Conservation (phyloP, 768 basidiomycete genomes). For the Pisolithus sp. region DNA sequence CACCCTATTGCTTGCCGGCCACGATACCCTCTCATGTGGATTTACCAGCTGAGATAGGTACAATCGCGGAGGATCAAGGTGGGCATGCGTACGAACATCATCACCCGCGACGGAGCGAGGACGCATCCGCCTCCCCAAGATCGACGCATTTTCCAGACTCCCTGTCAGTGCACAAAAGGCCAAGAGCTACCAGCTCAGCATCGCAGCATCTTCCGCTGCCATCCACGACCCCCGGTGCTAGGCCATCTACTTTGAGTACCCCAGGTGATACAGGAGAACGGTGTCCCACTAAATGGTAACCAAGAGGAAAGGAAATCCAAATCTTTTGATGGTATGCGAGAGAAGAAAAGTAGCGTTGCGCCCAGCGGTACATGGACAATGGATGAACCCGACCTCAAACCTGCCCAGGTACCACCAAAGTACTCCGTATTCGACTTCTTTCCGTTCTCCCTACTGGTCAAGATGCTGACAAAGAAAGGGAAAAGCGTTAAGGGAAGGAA, state of each 20-base stretch:
- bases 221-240: conserved; percentile 14
- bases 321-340: neutral
- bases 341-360: neutral
- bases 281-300: neutral
- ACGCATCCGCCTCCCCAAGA: conserved; percentile 4
- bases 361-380: conserved; percentile 7
- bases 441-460: conserved; percentile 58
- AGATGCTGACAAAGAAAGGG: conserved; percentile 40
- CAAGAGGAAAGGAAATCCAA: neutral
- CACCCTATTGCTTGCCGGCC: conserved; percentile 51
- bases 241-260: conserved; percentile 8
- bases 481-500: conserved; percentile 55
- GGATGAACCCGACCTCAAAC: conserved; percentile 45
- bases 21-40: conserved; percentile 39
- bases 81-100: neutral
- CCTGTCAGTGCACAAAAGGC: neutral
- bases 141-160: conserved; percentile 4
- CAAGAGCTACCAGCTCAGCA: conserved; percentile 5
- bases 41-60: conserved; percentile 5
- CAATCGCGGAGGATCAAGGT: neutral
- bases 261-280: conserved; percentile 6
- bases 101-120: neutral
- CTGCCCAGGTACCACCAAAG: conserved; percentile 52
- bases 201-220: conserved; percentile 25
- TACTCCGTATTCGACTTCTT: conserved; percentile 59